Evolutionary conservation across 2,329 filamentous ascomycete genomes (phyloP).

Genomic region (Xylogone sp.): DNA sequence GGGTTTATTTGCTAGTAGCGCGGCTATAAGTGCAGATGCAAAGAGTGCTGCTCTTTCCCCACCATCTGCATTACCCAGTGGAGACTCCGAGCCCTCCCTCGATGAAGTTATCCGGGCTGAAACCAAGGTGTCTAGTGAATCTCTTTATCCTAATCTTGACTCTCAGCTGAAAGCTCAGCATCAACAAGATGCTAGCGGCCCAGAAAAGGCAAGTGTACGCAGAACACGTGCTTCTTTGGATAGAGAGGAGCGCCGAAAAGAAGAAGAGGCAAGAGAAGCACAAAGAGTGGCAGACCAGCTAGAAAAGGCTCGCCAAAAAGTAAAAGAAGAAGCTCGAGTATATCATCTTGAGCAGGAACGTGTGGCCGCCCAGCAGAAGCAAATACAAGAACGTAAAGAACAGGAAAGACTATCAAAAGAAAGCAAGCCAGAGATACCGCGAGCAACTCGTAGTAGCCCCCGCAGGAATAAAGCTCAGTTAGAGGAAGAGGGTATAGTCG

Average conservation of each 20-base stretch:
- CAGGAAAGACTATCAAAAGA: constrained; percentile 33
- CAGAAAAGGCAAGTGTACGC: constrained; percentile 24
- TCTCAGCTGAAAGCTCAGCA: constrained; percentile 20
- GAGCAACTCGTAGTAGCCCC: constrained; percentile 47
- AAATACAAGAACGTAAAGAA: constrained; percentile 49
- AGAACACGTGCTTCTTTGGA: constrained; percentile 58
- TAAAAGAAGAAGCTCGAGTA: constrained; percentile 62
- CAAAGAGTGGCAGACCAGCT: constrained; percentile 57
- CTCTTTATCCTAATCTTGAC: constrained; percentile 43
- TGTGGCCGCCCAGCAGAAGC: constrained; percentile 48
- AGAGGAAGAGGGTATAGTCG: constrained; percentile 27
- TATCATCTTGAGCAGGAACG: constrained; percentile 56
- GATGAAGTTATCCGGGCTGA: constrained; percentile 36
- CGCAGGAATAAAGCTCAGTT: constrained; percentile 40
- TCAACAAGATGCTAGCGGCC: constrained; percentile 14
- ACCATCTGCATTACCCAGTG: constrained; percentile 42
- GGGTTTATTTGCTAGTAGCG: constrained; percentile 77
- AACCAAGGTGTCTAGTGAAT: constrained; percentile 6
- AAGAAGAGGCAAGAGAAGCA: constrained; percentile 58
- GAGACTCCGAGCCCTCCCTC: constrained; percentile 42
- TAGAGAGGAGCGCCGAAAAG: constrained; percentile 56
- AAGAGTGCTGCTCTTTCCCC: constrained; percentile 56
- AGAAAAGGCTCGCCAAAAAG: constrained; percentile 65
- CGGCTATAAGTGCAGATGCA: constrained; percentile 58
- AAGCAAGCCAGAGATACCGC: constrained; percentile 33